Percentiles rank a stretch among this genome's conserved stretches.
Evolutionary conservation across 2,329 filamentous ascomycete genomes (phyloP).

Genomic region (Knufia fluminis): DNA sequence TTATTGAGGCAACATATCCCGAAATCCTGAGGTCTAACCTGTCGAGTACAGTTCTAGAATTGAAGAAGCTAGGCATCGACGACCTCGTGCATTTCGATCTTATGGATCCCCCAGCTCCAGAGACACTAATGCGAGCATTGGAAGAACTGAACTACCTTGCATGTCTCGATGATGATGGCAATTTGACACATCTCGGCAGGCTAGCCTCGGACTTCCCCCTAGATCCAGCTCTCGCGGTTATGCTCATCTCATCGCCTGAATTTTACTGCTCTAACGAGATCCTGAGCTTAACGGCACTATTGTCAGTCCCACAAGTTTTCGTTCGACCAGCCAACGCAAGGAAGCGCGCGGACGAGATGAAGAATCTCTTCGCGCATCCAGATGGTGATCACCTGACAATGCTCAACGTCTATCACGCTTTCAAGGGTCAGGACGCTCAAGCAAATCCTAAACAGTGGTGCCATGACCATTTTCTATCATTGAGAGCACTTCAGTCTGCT

Average conservation of each 20-base stretch:
- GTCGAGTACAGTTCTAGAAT: slow-evolving; percentile 84
- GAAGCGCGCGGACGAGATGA: slow-evolving; percentile 96
- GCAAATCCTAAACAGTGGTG: slow-evolving; percentile 83
- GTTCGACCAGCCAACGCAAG: slow-evolving; percentile 75
- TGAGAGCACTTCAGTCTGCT: slow-evolving; percentile 78
- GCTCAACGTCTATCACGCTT: slow-evolving; percentile 95
- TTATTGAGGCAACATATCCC: slow-evolving; percentile 94
- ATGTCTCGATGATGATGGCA: slow-evolving; percentile 91
- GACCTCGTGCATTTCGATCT: slow-evolving; percentile 97
- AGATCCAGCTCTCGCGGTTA: slow-evolving; percentile 87
- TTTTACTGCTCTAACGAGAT: slow-evolving; percentile 99
- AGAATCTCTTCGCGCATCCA: slow-evolving; percentile 79
- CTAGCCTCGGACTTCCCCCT: slow-evolving; percentile 92
- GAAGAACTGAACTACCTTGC: slow-evolving; percentile 97
- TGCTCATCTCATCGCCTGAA: slow-evolving; percentile 94
- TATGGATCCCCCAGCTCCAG: slow-evolving; percentile 95
- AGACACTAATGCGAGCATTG: slow-evolving; percentile 94
- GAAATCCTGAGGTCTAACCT: slow-evolving; percentile 93
- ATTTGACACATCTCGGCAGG: slow-evolving; percentile 75
- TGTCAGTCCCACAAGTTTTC: slow-evolving; percentile 92
- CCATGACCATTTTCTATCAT: slow-evolving; percentile 89
- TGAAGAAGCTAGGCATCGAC: slow-evolving; percentile 89
- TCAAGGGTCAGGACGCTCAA: slow-evolving; percentile 66
- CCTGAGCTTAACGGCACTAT: slow-evolving; percentile 81
- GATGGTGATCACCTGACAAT: slow-evolving; percentile 95